Evolutionary conservation across 306 rosid genomes (phyloP), one percentile per base, ranked within the genome.

Genomic region (Lithocarpus polystachyus): DNA sequence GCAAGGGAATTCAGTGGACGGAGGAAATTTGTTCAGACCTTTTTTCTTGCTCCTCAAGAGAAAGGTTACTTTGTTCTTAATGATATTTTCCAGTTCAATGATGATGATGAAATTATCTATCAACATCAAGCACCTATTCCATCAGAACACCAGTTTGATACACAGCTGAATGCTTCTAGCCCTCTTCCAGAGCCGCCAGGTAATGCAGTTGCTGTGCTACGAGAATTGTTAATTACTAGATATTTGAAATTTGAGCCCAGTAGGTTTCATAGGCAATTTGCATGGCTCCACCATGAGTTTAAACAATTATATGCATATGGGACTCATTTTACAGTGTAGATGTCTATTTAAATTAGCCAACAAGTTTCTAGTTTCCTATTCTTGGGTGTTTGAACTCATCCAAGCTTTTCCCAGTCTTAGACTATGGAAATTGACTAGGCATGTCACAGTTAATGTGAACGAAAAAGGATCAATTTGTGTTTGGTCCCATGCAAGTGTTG

Each of bases 21-120:
- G 79, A 93, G 94, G 80, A 95, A 83, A 81, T 95, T 93, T 87
- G 87, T 90, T 20, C 98, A 95, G 83, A 88, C 96, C 12, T 91
- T 95, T 83, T 86, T 95, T 79, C 96, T 95, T 68, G 98, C 96
- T 56, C 99, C 99, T 45, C 98, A 93, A 83, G 98, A 93, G 71
- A 93, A 88, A 68, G 98, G 99, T 56, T 95, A 80, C 85, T 93
- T 89, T 82, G 96, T 95, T 26, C 91, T 91, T 74, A 95, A 90
- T 73, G 99, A 95, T 81, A 86, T 95, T 59, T 89, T 95, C 78
- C 99, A 95, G 59, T 93, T 85, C 68, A 48, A 85, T 24, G 94
- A 91, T 3, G 96, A 91, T 33, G 96, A 91, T 28, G 98, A 20
- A 29, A 82, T 61, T 2, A 56, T 77, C 22, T 89, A 79, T 73